Percentiles rank a stretch among this genome's conserved stretches.
These are phyloP conservation scores for Barnettozyma hawaiiensis DNA, from an alignment of 1,139 yeast species.

Conservation along the genomic window DNA sequence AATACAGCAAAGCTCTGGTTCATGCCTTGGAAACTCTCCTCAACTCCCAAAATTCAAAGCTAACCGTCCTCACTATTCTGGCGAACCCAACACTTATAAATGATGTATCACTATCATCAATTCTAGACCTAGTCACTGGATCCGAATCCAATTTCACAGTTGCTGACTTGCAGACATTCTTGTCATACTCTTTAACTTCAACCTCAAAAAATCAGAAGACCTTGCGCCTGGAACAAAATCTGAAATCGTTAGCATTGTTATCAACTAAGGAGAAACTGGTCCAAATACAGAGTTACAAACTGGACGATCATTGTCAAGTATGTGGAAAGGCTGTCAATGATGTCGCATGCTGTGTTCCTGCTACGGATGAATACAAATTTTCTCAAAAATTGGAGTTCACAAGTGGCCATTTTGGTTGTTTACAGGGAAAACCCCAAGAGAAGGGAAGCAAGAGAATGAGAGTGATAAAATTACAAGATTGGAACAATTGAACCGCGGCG, in stretches of 20 bases:
- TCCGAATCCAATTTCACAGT: background rate
- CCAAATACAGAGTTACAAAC: background rate
- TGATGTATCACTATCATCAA: background rate
- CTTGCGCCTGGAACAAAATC: background rate
- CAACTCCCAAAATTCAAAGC: background rate
- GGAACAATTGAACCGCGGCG: background rate
- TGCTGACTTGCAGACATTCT: slow-evolving; percentile 1
- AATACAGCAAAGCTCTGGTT: background rate
- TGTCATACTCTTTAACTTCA: background rate
- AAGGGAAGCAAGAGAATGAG: slow-evolving; percentile 10
- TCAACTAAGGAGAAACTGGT: background rate
- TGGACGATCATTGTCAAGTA: background rate
- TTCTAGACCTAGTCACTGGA: background rate
- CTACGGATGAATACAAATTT: background rate
- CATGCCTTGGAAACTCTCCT: background rate
- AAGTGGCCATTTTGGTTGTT: slow-evolving; percentile 70
- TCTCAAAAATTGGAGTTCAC: background rate
- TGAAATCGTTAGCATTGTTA: background rate
- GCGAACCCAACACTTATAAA: background rate
- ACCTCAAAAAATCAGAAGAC: background rate
- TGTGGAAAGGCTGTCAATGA: background rate
- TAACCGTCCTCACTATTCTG: background rate
- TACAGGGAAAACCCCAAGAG: slow-evolving; percentile 14
- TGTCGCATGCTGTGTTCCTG: background rate
- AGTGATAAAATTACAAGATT: slow-evolving; percentile 8